These are phyloP conservation scores for Sugiyamaella valdiviana DNA, from an alignment of 805 yeast species.

Conservation along the genomic window DNA sequence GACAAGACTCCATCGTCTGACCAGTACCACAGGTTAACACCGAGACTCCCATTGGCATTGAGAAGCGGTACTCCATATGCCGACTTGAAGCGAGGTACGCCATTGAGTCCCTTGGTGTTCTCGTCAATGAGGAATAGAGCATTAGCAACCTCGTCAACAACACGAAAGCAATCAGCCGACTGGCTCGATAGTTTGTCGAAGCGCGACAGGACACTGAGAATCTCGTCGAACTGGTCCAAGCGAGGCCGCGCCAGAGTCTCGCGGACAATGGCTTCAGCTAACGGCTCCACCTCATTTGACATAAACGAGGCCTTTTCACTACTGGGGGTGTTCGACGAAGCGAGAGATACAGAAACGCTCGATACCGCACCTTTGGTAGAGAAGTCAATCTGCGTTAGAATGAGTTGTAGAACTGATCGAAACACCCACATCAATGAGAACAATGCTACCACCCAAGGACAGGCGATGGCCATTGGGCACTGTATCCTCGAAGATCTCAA, in stretches of 20 bases:
- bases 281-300: conserved; percentile 17
- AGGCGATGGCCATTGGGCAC: conserved; percentile 29
- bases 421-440: conserved; percentile 30
- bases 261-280: conserved; percentile 24
- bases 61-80: conserved; percentile 28
- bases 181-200: conserved; percentile 32
- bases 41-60: conserved; percentile 29
- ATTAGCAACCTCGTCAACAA: conserved; percentile 28
- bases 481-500: conserved; percentile 35
- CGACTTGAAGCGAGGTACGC: neutral
- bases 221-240: conserved; percentile 29
- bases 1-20: neutral
- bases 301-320: conserved; percentile 22
- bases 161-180: conserved; percentile 32
- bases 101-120: neutral
- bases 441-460: conserved; percentile 35
- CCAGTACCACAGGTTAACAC: conserved; percentile 32
- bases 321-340: conserved; percentile 20
- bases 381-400: conserved; percentile 22
- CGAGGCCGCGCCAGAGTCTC: conserved; percentile 27
- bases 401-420: neutral
- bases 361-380: conserved; percentile 17
- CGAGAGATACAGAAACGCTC: conserved; percentile 26
- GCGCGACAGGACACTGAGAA: conserved; percentile 29
- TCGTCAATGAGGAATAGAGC: conserved; percentile 21